These are phyloP conservation scores for Mucor lusitanicus DNA, from an alignment of 371 early-diverging fungal species.

Conservation along the genomic window DNA sequence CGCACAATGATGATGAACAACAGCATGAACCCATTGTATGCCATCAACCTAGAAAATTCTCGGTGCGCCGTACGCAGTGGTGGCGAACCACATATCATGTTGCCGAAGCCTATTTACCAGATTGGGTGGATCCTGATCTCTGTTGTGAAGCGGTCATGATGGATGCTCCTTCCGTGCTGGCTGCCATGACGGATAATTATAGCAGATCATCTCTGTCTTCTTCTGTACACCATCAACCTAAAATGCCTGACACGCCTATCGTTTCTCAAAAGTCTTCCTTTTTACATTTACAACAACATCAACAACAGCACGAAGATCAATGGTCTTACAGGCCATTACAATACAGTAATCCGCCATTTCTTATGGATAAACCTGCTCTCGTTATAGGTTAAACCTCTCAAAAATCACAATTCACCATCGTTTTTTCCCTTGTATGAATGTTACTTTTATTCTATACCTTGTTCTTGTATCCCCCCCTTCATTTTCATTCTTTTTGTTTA, in stretches of 20 bases:
- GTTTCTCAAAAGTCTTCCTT: conserved; percentile 13
- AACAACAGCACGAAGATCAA: not conserved
- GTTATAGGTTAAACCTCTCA: conserved; percentile 3
- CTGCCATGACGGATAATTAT: conserved; percentile 9
- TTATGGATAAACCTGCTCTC: not conserved
- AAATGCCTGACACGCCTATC: conserved; percentile 1
- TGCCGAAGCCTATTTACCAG: conserved; percentile 32
- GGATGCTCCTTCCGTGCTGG: conserved; percentile 10
- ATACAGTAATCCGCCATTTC: conserved; percentile 17
- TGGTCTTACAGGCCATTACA: conserved; percentile 11
- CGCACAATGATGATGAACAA: not conserved
- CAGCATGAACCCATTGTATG: not conserved
- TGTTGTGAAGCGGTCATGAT: conserved; percentile 10
- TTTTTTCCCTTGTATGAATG: not conserved
- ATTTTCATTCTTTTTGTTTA: not conserved
- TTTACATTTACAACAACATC: not conserved
- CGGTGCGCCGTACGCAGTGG: conserved; percentile 17
- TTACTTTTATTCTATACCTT: not conserved
- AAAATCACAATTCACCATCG: not conserved
- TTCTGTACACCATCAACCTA: not conserved
- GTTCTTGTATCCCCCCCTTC: not conserved
- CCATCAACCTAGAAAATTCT: conserved; percentile 15
- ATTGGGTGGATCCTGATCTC: conserved; percentile 15
- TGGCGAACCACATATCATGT: conserved; percentile 25
- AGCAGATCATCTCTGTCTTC: conserved; percentile 3